Evolutionary conservation across 140 eudicot genomes (phyloP), one percentile per base, ranked within the genome.

Genomic region (Flaveria floridana): DNA sequence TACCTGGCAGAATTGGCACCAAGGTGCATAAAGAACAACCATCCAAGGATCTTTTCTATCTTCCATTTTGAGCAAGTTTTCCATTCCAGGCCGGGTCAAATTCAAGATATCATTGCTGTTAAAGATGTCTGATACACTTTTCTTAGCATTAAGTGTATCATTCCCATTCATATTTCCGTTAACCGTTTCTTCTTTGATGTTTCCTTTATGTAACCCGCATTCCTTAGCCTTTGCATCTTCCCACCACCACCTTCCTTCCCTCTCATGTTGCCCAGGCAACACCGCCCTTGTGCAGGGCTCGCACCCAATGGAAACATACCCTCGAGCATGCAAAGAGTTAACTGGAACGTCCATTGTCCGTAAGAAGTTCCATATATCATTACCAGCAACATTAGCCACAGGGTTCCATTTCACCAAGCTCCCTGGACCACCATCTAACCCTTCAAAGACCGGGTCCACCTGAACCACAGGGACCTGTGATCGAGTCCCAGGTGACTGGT

Each of bases 201-300:
- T 94, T 26, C 97, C 99, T 74, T 90, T 94, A 71, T 94, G 99
- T 2, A 94, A 78, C 6, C 99, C 99, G 25, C 99, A 94, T 76
- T 94, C 99, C 82, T 94, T 94, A 44, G 99, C 97, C 80, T 86
- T 94, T 15, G 99, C 95, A 83, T 94, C 99, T 74, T 94, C 99
- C 99, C 99, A 90, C 99, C 99, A 94, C 99, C 99, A 94, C 77
- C 99, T 82, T 73, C 99, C 99, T 82, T 94, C 99, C 46, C 97
- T 71, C 85, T 94, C 99, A 30, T 94, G 99, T 63, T 94, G 99
- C 42, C 97, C 97, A 0, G 99, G 99, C 15, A 94, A 76, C 14
- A 94, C 99, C 0, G 99, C 82, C 84, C 99, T 80, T 4, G 99
- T 94, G 87, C 99, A 94, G 23, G 99, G 99, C 80, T 94, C 97